Base-by-base conservation (phyloP, 2,329 filamentous ascomycete genomes). In the Claviceps spartinae region DNA sequence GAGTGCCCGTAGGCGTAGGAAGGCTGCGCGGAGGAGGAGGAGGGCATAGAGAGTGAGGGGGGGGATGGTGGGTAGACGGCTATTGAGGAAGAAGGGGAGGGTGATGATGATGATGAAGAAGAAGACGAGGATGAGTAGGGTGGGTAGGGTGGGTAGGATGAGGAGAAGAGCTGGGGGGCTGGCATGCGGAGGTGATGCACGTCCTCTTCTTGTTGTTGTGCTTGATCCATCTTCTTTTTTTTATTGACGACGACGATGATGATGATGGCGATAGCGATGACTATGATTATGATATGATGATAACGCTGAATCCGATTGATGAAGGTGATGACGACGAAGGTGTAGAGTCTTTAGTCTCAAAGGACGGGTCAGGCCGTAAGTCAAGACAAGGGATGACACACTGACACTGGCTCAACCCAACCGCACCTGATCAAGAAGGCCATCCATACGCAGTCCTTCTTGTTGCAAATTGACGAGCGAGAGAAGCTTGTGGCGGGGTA, bases 1-100 rank as follows among this genome's bases (percentile, higher is more conserved):
- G 42, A 3, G 47, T 48, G 18, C 9, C n/a, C 7, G 24, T 49
- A 5, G 36, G 42, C 16, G 30, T 36, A 56, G 46, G 58, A 51
- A 9, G 56, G 53, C 1, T 34, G 45, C 52, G 52, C 48, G 43
- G 50, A 44, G 11, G 43, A 47, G 14, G 11, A 45, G 14, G 11
- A 45, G 5, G 37, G 43, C 7, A 18, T 24, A 9, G 51, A 14
- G 6, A 43, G 20, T 5, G 42, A 48, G 18, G 48, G 34, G 7
- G 52, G 20, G 5, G 36, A 22, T 4, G 47, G 34, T 16, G 22
- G 16, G 26, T 44, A 43, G 30, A 47, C 16, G 20, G 43, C 13
- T n/a, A 48, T 13, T 41, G 37, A 26, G 46, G 50, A 11, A 47
- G 43, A 1, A 42, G 37, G 3, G 13, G 41, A 9, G 5, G 26